These are phyloP conservation scores for Tilletiopsis washingtonensis DNA, from an alignment of 1,284 basidiomycete genomes.

Conservation along the genomic window DNA sequence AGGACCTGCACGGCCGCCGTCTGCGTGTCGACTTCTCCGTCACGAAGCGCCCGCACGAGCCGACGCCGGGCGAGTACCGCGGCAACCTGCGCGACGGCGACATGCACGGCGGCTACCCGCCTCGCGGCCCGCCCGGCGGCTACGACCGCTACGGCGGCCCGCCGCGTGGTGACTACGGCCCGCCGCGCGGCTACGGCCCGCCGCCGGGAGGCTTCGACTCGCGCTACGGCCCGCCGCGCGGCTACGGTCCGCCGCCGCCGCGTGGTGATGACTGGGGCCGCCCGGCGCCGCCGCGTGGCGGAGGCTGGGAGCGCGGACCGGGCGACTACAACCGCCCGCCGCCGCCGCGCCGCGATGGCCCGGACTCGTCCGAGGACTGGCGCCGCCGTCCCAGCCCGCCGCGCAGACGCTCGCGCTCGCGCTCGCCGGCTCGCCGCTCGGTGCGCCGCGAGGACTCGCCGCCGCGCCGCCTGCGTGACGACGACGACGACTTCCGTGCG, in stretches of 20 bases:
- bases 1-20: conserved; percentile 88
- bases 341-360: neutral
- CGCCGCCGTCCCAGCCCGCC: too few relatives aligned
- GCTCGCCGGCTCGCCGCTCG: too few relatives aligned
- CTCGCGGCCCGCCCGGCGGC: neutral
- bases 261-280: neutral
- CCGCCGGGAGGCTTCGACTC: neutral
- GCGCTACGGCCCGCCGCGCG: neutral
- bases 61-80: conserved; percentile 88
- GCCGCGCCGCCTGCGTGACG: neutral
- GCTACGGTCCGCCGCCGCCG: conserved; percentile 6
- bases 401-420: too few relatives aligned
- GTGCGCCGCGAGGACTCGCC: neutral
- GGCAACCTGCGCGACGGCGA: conserved; percentile 38
- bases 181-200: neutral
- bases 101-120: conserved; percentile 1
- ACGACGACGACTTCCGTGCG: too few relatives aligned
- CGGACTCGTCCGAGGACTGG: neutral
- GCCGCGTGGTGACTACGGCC: neutral
- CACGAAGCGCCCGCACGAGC: conserved; percentile 82
- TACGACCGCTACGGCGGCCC: neutral
- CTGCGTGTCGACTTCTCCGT: conserved; percentile 96
- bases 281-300: conserved; percentile 2
- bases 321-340: neutral
- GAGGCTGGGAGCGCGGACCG: neutral